Base-by-base conservation (phyloP, 352 stramenopile genomes). In the Pythium rhizo-oryzae region DNA sequence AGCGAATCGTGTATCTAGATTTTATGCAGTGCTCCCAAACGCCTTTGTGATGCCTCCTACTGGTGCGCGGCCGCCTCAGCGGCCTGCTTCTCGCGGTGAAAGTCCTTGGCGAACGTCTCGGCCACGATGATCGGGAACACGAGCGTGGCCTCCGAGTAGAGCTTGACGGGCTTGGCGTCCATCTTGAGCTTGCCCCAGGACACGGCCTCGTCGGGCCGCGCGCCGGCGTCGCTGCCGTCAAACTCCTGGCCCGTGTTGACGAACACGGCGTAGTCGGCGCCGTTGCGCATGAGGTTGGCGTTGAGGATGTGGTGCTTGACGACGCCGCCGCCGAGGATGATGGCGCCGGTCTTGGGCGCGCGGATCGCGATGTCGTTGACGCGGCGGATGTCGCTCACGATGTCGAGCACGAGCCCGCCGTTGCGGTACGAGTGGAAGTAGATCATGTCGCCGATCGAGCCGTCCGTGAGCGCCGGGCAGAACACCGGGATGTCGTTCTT, bases 351-450 rank as follows among this genome's bases (percentile, higher is more conserved):
- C 63, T 87, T 87, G 43, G 98, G 90, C 28, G 97, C 96, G 57
- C 91, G 89, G 57, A 99, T 97, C 2, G 97, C 97, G 41, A 98
- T 86, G 78, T 99, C 97, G 74, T 99, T 99, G 68, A 99, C 98
- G 30, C 75, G 77, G 37, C 97, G 95, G 71, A 99, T 99, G 75
- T 99, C 98, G 56, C 94, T 90, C 19, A 90, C 92, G 65, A 99
- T 98, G 72, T 99, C 98, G 12, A 99, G 70, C 11, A 99, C 75
- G 54, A 99, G 97, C 4, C 98, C 98, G 47, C 94, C 89, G 23
- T 98, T 92, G 74, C 98, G 99, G 87, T 99, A 99, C 62, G 95
- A 99, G 79, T 99, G 97, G 75, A 99, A 99, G 86, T 99, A 99
- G n/a, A 99, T 93, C 98, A 99, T 99, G 76, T 99, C 98, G 41